A percentile compares a stretch with the other conserved stretches of the same genome.
Conservation (phyloP, 805 yeast genomes). For the Torulaspora maleeae region DNA sequence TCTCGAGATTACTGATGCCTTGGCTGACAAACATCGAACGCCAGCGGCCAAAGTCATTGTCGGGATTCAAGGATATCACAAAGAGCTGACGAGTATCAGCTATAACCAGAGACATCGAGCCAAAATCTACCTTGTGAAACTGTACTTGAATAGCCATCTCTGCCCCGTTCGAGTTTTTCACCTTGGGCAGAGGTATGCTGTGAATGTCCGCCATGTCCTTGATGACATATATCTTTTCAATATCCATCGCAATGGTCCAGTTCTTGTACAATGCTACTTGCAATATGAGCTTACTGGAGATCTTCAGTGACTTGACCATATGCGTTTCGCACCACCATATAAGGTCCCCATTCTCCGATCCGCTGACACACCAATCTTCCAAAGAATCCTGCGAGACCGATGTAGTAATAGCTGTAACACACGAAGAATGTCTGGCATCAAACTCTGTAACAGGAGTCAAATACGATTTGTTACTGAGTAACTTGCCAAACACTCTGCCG, state of each 20-base stretch:
- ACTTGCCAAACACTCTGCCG: conserved; percentile 35
- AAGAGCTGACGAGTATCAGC: conserved; percentile 19
- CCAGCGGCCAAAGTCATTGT: conserved; percentile 24
- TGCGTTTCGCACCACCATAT: conserved; percentile 36
- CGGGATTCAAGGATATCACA: conserved; percentile 26
- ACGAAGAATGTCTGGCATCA: conserved; percentile 24
- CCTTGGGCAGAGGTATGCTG: conserved; percentile 17
- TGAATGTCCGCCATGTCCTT: conserved; percentile 22
- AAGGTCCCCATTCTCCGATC: conserved; percentile 32
- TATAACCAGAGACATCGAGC: conserved; percentile 26
- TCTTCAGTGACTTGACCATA: conserved; percentile 12
- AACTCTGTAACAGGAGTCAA: conserved; percentile 34
- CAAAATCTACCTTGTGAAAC: conserved; percentile 33
- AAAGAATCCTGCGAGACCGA: conserved; percentile 23
- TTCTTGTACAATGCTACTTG: conserved; percentile 23
- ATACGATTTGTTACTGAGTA: conserved; percentile 33
- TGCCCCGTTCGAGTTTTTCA: conserved; percentile 6
- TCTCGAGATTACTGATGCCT: conserved; percentile 19
- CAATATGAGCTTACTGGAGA: conserved; percentile 24
- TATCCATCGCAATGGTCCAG: conserved; percentile 27
- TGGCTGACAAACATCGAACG: conserved; percentile 18
- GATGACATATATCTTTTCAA: conserved; percentile 24
- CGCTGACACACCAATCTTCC: conserved; percentile 32
- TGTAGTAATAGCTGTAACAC: conserved; percentile 33
- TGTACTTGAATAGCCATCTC: conserved; percentile 13